Base-by-base conservation (phyloP, 1,284 basidiomycete species). In the Thelephora terrestris region DNA sequence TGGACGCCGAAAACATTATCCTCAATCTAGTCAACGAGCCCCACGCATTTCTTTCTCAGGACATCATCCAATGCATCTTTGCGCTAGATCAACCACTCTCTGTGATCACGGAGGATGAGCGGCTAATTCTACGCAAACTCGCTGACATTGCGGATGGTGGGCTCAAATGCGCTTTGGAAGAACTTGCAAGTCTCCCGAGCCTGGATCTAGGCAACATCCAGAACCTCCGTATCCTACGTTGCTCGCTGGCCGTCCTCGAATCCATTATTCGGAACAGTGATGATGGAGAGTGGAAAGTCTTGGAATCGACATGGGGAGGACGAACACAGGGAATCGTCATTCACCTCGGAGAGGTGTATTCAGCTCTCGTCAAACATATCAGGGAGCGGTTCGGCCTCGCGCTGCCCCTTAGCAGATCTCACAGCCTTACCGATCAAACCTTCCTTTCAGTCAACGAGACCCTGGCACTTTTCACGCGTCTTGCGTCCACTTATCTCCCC, bases 1-100 rank as follows among this genome's bases (percentile, higher is more conserved):
- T 81, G 24, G 71, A 83, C 45, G 79, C 79, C 0, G 85, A 88
- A 62, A 75, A 79, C 42, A 73, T 87, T 21, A 67, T 88, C 2
- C 63, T 73, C 29, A 71, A 74, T 34, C 71, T 87, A n/a, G 70
- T 76, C 0, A 69, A 71, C 36, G 73, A 79, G 37, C 83, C 85
- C 18, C 68, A 61, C n/a, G 71, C 78, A 16, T 70, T 85, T 53
- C 69, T 85, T 7, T 72, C 71, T 25, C 66, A 69, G 2, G 75
- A 80, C 51, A 66, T 86, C 27, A 63, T 75, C 37, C 71, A 75
- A 43, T 75, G 75, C 44, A 68, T 86, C 23, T 64, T 80, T 12
- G 61, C 67, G 5, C 66, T 81, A 16, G 68, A 71, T 37, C 70
- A 63, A 14, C 78, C 79, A 5, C 66, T 82, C 36, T 75, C 76